phyloP scores from a whole-genome alignment of 2,329 filamentous ascomycete species.

The Aspergillus chevalieri region DNA sequence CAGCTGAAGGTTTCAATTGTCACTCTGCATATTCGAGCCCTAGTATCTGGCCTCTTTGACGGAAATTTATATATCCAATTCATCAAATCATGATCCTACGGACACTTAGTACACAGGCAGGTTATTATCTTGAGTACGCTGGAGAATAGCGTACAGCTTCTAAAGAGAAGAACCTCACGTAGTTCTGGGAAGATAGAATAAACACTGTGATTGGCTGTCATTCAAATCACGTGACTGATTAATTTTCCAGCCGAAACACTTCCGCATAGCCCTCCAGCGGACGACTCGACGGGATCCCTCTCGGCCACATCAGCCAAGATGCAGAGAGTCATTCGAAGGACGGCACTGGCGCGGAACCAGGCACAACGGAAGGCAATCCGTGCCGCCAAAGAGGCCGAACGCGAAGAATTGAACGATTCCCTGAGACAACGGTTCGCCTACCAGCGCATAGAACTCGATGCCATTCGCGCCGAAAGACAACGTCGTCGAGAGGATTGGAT shows the following conservation, averaged over 20 bases:
- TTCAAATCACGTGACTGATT: slow-evolving; percentile 14
- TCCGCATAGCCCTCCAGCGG: neutral
- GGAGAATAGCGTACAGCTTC: too few relatives aligned
- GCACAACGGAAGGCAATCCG: slow-evolving; percentile 43
- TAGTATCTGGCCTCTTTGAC: too few relatives aligned
- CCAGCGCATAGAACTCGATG: slow-evolving; percentile 29
- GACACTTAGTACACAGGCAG: too few relatives aligned
- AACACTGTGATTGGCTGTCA: neutral
- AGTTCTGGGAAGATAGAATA: too few relatives aligned
- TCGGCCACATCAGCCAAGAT: slow-evolving; percentile 40
- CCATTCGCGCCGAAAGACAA: slow-evolving; percentile 46
- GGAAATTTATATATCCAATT: too few relatives aligned
- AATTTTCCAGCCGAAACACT: slow-evolving; percentile 16
- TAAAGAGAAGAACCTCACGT: too few relatives aligned
- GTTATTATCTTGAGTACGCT: too few relatives aligned
- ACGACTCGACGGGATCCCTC: neutral
- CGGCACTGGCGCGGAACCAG: slow-evolving; percentile 61
- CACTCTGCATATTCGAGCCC: too few relatives aligned
- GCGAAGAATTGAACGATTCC: slow-evolving; percentile 27
- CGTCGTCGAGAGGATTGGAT: slow-evolving; percentile 70
- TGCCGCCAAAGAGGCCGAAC: slow-evolving; percentile 36
- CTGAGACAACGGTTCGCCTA: slow-evolving; percentile 25
- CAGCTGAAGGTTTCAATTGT: too few relatives aligned
- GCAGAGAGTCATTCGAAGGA: slow-evolving; percentile 66
- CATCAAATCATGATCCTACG: too few relatives aligned